phyloP scores from a whole-genome alignment of 352 stramenopile species.

The Phytophthora cactorum region DNA sequence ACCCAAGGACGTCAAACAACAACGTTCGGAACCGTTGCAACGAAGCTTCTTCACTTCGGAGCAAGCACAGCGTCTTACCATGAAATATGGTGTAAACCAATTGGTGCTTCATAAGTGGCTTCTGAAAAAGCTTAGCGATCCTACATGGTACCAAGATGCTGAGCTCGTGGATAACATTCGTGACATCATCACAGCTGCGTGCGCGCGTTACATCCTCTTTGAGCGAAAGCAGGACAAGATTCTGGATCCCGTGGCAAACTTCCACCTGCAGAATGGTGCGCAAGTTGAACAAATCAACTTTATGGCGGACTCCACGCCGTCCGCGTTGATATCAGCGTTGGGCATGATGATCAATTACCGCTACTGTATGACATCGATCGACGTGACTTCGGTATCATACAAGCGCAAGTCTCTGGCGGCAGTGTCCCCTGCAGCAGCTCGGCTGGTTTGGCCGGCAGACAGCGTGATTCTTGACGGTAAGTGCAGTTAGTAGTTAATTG shows the following conservation, averaged over 20 bases:
- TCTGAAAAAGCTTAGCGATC: conserved; percentile 55
- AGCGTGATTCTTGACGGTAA: conserved; percentile 74
- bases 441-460: conserved; percentile 57
- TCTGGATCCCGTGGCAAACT: conserved; percentile 83
- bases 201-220: conserved; percentile 83
- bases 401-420: conserved; percentile 74
- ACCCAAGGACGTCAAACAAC: conserved; percentile 13
- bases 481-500: neutral
- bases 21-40: conserved; percentile 32
- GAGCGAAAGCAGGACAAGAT: conserved; percentile 81
- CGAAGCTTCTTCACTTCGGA: conserved; percentile 58
- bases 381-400: conserved; percentile 82
- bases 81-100: conserved; percentile 68
- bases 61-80: conserved; percentile 54
- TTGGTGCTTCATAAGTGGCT: conserved; percentile 73
- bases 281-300: conserved; percentile 90
- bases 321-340: conserved; percentile 51
- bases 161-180: conserved; percentile 56
- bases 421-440: conserved; percentile 58
- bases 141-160: conserved; percentile 55
- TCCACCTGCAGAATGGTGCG: conserved; percentile 85
- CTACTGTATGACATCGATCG: conserved; percentile 85
- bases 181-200: conserved; percentile 63
- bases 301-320: conserved; percentile 62
- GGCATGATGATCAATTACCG: conserved; percentile 91